Percentiles rank a stretch among this genome's conserved stretches.
These are phyloP conservation scores for Lyophyllum atratum DNA, from an alignment of 768 basidiomycete species.

Conservation along the genomic window DNA sequence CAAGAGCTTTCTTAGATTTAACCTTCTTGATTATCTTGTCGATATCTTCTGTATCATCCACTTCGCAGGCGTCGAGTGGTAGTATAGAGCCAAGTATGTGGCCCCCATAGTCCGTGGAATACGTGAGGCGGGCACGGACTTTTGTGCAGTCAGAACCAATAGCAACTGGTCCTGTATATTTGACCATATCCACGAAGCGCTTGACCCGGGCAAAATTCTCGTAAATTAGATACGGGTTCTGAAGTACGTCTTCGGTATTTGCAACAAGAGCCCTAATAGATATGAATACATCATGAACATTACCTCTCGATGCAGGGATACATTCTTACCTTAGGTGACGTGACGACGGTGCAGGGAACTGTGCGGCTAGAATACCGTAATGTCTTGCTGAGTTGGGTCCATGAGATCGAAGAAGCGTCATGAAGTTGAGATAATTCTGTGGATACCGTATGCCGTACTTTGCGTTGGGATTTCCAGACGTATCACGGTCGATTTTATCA, in stretches of 20 bases:
- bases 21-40: conserved; percentile 20
- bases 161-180: conserved; percentile 24
- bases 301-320: background rate
- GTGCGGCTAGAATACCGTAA: background rate
- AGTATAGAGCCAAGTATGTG: conserved; percentile 26
- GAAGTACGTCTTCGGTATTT: background rate
- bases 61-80: conserved; percentile 20
- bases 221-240: background rate
- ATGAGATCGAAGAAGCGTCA: background rate
- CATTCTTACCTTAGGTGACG: background rate
- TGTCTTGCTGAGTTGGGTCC: background rate
- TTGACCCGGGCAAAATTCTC: background rate
- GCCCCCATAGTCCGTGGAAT: conserved; percentile 25
- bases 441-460: conserved; percentile 3
- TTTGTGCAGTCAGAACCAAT: conserved; percentile 30
- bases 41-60: conserved; percentile 24
- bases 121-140: conserved; percentile 22
- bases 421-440: conserved; percentile 1
- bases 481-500: background rate
- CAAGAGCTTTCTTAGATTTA: conserved; percentile 18
- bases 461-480: background rate
- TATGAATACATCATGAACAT: background rate
- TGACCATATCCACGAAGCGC: conserved; percentile 13
- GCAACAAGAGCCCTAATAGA: background rate
- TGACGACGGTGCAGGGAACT: background rate